phyloP scores from a whole-genome alignment of 768 basidiomycete genomes.

The Boletellus sp. region DNA sequence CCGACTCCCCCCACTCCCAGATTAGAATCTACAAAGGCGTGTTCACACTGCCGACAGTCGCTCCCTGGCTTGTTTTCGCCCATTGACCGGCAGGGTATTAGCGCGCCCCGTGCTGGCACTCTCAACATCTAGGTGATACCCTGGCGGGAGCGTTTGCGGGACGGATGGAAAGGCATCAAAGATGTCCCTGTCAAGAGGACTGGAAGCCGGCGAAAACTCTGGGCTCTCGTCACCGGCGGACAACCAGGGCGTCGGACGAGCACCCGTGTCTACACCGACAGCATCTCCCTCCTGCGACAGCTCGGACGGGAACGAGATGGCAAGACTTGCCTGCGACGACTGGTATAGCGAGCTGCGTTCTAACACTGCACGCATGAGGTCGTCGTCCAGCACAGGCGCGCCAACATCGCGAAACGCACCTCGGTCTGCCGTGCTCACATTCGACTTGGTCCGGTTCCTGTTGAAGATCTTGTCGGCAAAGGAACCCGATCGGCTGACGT shows the following conservation, averaged over 20 bases:
- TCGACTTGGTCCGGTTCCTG: constrained; percentile 52
- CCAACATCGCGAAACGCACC: constrained; percentile 35
- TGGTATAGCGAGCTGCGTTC: constrained; percentile 29
- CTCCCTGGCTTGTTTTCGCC: constrained; percentile 23
- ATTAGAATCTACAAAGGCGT: constrained; percentile 5
- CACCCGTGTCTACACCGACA: constrained; percentile 11
- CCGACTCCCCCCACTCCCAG: background rate
- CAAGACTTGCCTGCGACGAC: constrained; percentile 23
- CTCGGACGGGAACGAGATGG: constrained; percentile 20
- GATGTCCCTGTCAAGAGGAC: constrained; percentile 51
- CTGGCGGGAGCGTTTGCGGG: constrained; percentile 46
- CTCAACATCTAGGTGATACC: constrained; percentile 17
- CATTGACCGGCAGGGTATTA: constrained; percentile 26
- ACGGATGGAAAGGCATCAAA: constrained; percentile 75
- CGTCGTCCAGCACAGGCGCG: background rate
- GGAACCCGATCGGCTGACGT: constrained; percentile 47
- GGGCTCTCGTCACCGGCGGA: constrained; percentile 41
- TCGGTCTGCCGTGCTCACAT: constrained; percentile 41
- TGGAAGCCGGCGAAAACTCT: constrained; percentile 37
- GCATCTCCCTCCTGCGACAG: constrained; percentile 14
- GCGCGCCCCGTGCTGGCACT: constrained; percentile 13
- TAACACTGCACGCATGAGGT: constrained; percentile 4
- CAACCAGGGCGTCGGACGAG: constrained; percentile 45
- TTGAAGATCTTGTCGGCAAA: constrained; percentile 61
- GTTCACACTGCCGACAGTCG: constrained; percentile 25